phyloP scores from a whole-genome alignment of 202 grass and related monocot species.

The Schoenoplectus triqueter region DNA sequence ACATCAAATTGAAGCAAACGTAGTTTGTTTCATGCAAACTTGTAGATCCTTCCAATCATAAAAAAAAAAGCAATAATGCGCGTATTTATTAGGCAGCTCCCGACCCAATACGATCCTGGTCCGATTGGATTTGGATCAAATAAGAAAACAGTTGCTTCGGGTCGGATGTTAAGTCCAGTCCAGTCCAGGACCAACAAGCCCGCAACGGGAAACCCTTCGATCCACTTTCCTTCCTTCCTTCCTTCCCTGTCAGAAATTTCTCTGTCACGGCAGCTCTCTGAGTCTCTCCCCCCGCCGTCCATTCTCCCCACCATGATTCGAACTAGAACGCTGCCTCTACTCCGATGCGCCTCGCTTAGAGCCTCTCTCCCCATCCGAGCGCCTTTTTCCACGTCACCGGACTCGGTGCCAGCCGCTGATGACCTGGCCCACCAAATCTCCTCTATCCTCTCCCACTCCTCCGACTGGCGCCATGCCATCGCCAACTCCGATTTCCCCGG shows the following conservation, averaged over 20 bases:
- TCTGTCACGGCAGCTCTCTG: not conserved
- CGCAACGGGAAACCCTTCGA: not conserved
- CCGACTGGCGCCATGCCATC: constrained; percentile 62
- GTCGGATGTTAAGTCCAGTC: not conserved
- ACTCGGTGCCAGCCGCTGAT: constrained; percentile 28
- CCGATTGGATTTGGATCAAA: not conserved
- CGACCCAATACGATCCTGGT: not conserved
- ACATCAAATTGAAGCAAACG: no score
- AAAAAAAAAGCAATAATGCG: no score
- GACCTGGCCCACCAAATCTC: constrained; percentile 56
- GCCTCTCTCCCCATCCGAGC: not conserved
- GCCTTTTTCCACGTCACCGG: constrained; percentile 23
- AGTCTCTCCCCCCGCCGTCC: not conserved
- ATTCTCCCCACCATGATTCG: constrained; percentile 5
- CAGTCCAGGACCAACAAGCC: not conserved
- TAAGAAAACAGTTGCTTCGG: not conserved
- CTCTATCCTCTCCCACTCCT: constrained; percentile 49
- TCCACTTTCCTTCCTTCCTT: not conserved
- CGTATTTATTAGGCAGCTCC: no score
- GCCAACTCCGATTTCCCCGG: constrained; percentile 51
- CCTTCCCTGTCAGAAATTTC: not conserved
- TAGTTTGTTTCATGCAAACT: no score
- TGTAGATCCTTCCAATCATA: no score
- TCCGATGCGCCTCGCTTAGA: constrained; percentile 8
- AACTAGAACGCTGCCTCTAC: constrained; percentile 15